These are phyloP conservation scores for Eudorina sp. DNA, from an alignment of 139 green algal species.

Conservation along the genomic window DNA sequence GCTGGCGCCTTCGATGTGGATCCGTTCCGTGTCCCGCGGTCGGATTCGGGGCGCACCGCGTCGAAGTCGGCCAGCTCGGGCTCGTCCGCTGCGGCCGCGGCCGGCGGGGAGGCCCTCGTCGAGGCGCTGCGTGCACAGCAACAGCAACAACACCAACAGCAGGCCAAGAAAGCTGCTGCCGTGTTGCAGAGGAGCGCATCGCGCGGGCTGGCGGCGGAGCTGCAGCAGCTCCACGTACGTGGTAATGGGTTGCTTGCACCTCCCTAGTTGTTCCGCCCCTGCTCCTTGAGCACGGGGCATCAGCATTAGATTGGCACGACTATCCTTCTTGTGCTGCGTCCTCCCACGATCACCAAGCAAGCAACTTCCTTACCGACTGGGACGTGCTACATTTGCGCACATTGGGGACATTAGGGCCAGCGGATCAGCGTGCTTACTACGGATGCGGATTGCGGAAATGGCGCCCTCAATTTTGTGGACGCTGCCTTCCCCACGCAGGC, in stretches of 20 bases:
- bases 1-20: conserved; percentile 14
- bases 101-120: conserved; percentile 10
- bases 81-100: neutral
- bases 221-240: conserved; percentile 43
- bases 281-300: too few species aligned
- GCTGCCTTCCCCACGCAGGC: neutral
- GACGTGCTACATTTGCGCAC: too few species aligned
- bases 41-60: neutral
- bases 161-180: conserved; percentile 4
- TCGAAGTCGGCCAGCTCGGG: neutral
- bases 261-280: too few species aligned
- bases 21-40: conserved; percentile 11
- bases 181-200: conserved; percentile 27
- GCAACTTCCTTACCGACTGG: too few species aligned
- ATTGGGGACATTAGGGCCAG: too few species aligned
- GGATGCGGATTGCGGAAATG: too few species aligned
- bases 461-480: too few species aligned
- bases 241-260: too few species aligned
- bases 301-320: neutral
- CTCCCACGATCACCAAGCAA: too few species aligned
- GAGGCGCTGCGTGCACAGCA: conserved; percentile 36
- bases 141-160: conserved; percentile 17
- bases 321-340: too few species aligned
- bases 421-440: too few species aligned
- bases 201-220: conserved; percentile 32